These are phyloP conservation scores for Globisporangium heterothallicum DNA, from an alignment of 352 stramenopile species.

Conservation along the genomic window DNA sequence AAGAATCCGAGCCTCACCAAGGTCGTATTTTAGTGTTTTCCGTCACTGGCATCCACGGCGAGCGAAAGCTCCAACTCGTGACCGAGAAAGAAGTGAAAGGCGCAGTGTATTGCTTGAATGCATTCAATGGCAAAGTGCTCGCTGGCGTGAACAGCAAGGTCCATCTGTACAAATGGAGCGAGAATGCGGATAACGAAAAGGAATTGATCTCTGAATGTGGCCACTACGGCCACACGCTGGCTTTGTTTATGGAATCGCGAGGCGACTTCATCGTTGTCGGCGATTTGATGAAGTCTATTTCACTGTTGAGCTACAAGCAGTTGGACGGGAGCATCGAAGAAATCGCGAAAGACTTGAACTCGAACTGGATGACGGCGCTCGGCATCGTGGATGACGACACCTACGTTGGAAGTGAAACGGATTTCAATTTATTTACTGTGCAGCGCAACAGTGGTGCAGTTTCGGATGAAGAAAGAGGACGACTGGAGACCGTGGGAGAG, in stretches of 20 bases:
- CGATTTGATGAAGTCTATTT: constrained; percentile 97
- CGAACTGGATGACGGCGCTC: constrained; percentile 95
- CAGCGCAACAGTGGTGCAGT: constrained; percentile 89
- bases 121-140: constrained; percentile 93
- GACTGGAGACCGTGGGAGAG: constrained; percentile 91
- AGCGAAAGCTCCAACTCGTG: constrained; percentile 85
- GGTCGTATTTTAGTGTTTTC: constrained; percentile 93
- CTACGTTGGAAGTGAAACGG: constrained; percentile 93
- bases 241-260: constrained; percentile 92
- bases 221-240: constrained; percentile 94
- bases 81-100: constrained; percentile 92
- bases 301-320: constrained; percentile 93
- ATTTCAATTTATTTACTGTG: constrained; percentile 95
- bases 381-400: constrained; percentile 93
- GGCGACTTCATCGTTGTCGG: constrained; percentile 95
- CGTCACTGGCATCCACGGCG: constrained; percentile 69
- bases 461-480: constrained; percentile 90
- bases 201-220: constrained; percentile 90
- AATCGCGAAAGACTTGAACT: constrained; percentile 94
- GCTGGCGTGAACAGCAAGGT: constrained; percentile 94
- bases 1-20: constrained; percentile 94
- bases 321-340: constrained; percentile 91
- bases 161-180: constrained; percentile 89
- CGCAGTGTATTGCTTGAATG: constrained; percentile 94
- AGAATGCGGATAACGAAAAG: constrained; percentile 87